Percentiles rank a stretch among this genome's conserved stretches.
phyloP scores from a whole-genome alignment of 2,329 filamentous ascomycete genomes.

The Alternaria triticimaculans region DNA sequence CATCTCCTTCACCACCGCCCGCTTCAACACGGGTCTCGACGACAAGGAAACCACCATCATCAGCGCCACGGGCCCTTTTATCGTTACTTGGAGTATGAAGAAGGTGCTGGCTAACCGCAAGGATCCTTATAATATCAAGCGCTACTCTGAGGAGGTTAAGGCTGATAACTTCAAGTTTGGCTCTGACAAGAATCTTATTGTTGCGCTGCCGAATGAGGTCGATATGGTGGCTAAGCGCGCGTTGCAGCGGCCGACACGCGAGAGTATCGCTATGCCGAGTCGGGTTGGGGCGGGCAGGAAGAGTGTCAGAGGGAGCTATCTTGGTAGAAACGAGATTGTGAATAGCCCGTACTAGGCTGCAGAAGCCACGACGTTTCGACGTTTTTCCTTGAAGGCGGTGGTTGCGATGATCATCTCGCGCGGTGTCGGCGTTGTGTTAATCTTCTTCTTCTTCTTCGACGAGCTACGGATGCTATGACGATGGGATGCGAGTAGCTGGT shows the following conservation, averaged over 20 bases:
- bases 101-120: slow-evolving; percentile 82
- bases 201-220: slow-evolving; percentile 94
- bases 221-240: slow-evolving; percentile 93
- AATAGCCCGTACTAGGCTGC: slow-evolving; percentile 66
- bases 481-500: slow-evolving; percentile 1
- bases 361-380: too few species aligned
- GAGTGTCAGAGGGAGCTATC: slow-evolving; percentile 67
- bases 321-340: slow-evolving; percentile 83
- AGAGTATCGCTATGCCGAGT: slow-evolving; percentile 78
- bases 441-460: background rate
- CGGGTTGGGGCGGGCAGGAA: slow-evolving; percentile 53
- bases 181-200: slow-evolving; percentile 96
- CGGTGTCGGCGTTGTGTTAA: background rate
- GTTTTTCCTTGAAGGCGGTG: background rate
- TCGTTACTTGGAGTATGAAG: slow-evolving; percentile 94
- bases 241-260: slow-evolving; percentile 85
- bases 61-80: slow-evolving; percentile 94
- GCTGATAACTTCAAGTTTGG: slow-evolving; percentile 99
- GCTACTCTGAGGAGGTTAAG: slow-evolving; percentile 93
- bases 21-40: slow-evolving; percentile 89
- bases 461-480: background rate
- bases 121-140: slow-evolving; percentile 94
- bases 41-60: slow-evolving; percentile 91
- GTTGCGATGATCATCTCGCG: background rate
- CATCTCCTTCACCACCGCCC: slow-evolving; percentile 86